phyloP scores from a whole-genome alignment of 2,329 filamentous ascomycete species.

The Stagonosporopsis rhizophila region DNA sequence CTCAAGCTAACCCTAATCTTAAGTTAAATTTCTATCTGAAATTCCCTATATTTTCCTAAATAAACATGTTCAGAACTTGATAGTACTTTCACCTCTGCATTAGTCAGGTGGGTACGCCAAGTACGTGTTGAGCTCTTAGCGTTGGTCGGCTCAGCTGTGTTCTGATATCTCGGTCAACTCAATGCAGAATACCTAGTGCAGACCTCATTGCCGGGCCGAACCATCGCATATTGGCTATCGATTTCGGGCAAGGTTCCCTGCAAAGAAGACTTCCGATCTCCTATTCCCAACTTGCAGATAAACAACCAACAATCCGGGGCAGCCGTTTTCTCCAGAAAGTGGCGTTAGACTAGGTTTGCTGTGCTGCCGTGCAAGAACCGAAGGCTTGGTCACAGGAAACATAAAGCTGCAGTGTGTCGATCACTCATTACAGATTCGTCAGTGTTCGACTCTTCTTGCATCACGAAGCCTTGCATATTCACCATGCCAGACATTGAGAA shows the following conservation, averaged over 20 bases:
- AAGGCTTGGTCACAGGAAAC: slow-evolving; percentile 19
- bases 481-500: slow-evolving; percentile 26
- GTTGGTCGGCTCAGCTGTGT: no score
- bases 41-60: no score
- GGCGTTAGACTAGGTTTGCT: slow-evolving; percentile 11
- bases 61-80: no score
- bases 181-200: slow-evolving; percentile 2
- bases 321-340: slow-evolving; percentile 13
- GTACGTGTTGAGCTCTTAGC: no score
- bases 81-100: no score
- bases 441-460: neutral
- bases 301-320: neutral
- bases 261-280: neutral
- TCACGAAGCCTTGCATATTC: neutral
- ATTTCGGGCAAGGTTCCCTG: neutral
- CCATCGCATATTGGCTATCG: neutral
- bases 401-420: slow-evolving; percentile 25
- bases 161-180: slow-evolving; percentile 1
- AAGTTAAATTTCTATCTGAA: no score
- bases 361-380: slow-evolving; percentile 11
- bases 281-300: neutral
- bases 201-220: neutral
- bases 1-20: no score
- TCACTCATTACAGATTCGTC: slow-evolving; percentile 3
- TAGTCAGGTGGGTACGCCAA: no score